These are phyloP conservation scores for Exophiala sp. DNA, from an alignment of 2,329 filamentous ascomycete species.

Conservation along the genomic window DNA sequence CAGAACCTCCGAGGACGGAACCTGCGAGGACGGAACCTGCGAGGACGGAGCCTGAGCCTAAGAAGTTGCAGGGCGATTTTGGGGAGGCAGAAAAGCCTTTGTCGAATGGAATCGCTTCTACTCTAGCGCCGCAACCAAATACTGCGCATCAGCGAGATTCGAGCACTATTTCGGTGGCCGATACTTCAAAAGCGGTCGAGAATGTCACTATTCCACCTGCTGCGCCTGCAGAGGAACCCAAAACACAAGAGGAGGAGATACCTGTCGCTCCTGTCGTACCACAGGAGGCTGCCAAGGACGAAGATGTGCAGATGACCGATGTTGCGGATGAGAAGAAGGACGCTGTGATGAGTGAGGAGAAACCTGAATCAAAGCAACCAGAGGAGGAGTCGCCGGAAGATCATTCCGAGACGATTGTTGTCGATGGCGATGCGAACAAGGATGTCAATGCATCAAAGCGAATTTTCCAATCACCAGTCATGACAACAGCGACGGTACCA, in stretches of 20 bases:
- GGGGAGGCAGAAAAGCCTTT: neutral
- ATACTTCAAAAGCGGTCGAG: neutral
- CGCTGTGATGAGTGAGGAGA: neutral
- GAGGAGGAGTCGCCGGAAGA: conserved; percentile 2
- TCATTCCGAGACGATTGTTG: conserved; percentile 15
- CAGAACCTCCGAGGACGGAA: neutral
- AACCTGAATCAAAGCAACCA: neutral
- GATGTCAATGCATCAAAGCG: conserved; percentile 3
- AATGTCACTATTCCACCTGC: neutral
- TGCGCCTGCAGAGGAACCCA: neutral
- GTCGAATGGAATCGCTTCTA: too few relatives aligned
- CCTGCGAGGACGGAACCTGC: conserved; percentile 8
- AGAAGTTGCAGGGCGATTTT: conserved; percentile 23
- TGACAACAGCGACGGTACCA: conserved; percentile 14
- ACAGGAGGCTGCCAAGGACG: conserved; percentile 2
- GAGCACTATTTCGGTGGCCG: neutral
- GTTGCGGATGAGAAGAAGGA: neutral
- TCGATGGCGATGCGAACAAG: conserved; percentile 12
- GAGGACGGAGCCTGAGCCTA: conserved; percentile 14
- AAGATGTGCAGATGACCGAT: conserved; percentile 7
- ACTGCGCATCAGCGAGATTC: neutral
- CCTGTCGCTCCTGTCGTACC: neutral
- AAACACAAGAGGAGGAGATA: neutral
- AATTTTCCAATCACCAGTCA: neutral
- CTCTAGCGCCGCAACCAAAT: too few relatives aligned